Evolutionary conservation across 2,329 filamentous ascomycete species (phyloP), one percentile per base, ranked within the genome.

Genomic region (Pleomassaria siparia): DNA sequence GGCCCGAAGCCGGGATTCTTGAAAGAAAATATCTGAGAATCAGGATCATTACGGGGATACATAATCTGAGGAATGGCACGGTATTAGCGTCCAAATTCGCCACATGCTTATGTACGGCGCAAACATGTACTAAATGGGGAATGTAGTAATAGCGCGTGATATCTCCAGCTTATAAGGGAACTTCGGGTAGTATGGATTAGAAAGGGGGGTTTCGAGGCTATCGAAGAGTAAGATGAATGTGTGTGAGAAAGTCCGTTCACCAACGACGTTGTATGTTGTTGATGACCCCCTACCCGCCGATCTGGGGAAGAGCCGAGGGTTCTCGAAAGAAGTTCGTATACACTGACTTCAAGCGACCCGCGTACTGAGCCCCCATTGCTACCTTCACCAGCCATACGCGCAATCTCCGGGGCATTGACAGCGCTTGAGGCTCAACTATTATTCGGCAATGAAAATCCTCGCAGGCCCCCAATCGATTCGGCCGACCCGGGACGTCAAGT

Each of bases 371-470:
- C 20, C n/a, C n/a, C 35, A 37, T 5, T 37, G 35, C 35, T 24
- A 37, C 35, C 20, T 15, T 37, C 35, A 37, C 9, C 18, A 37
- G 35, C 35, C 18, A 37, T 20, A 37, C 24, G 6, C 35, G 35
- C 35, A 37, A 37, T 37, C 35, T 37, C 35, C 35, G 35, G n/a
- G 8, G 35, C 35, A 6, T 22, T 5, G 39, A 41, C 29, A 9
- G 39, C 39, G 21, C 5, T 28, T 16, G 39, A 41, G 22, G 22
- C 39, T 41, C 39, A 41, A 40, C n/a, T n/a, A n/a, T n/a, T n/a
- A n/a, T n/a, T n/a, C n/a, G 10, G 10, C n/a, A 4, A n/a, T 11
- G 7, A 16, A 12, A 13, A 15, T 11, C 13, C 16, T 29, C 39
- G 12, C 26, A 24, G 5, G 29, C 39, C n/a, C 35, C 24, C 9